Conservation (phyloP, 2,329 filamentous ascomycete species). For the Aureobasidium sp. region DNA sequence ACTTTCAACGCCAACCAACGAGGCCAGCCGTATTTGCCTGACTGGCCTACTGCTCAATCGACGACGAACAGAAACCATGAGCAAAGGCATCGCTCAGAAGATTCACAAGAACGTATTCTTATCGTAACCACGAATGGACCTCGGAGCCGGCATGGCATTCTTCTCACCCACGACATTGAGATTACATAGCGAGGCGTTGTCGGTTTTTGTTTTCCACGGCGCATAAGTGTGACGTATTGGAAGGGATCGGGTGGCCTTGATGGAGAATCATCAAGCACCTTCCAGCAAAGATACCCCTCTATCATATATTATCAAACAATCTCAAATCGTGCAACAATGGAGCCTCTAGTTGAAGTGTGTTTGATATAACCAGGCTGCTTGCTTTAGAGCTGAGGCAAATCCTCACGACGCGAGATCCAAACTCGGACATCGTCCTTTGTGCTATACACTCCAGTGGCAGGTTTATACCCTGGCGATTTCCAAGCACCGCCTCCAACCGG, state of each 20-base stretch:
- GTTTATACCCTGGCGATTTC: slow-evolving; percentile 45
- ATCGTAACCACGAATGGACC: not conserved
- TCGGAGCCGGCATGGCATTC: not conserved
- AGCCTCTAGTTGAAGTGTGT: not conserved
- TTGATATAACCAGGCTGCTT: not conserved
- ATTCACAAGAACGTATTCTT: not conserved
- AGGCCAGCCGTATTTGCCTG: not conserved
- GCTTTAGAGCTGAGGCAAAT: not conserved
- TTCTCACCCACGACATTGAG: not conserved
- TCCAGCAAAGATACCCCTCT: not conserved
- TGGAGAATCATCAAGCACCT: not conserved
- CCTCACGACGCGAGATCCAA: slow-evolving; percentile 36
- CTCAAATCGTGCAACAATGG: not conserved
- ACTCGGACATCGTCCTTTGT: slow-evolving; percentile 49
- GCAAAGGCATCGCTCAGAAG: not conserved
- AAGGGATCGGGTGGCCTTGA: not conserved
- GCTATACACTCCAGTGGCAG: slow-evolving; percentile 44
- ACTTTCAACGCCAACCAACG: not conserved
- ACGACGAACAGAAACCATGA: not conserved
- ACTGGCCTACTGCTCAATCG: not conserved
- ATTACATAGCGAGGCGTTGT: slow-evolving; percentile 13
- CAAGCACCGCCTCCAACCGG: slow-evolving; percentile 40
- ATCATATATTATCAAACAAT: not conserved
- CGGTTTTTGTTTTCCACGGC: slow-evolving; percentile 5
- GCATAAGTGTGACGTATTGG: not conserved